These are phyloP conservation scores for Botryotinia globosa DNA, from an alignment of 2,329 filamentous ascomycete species.

Conservation along the genomic window DNA sequence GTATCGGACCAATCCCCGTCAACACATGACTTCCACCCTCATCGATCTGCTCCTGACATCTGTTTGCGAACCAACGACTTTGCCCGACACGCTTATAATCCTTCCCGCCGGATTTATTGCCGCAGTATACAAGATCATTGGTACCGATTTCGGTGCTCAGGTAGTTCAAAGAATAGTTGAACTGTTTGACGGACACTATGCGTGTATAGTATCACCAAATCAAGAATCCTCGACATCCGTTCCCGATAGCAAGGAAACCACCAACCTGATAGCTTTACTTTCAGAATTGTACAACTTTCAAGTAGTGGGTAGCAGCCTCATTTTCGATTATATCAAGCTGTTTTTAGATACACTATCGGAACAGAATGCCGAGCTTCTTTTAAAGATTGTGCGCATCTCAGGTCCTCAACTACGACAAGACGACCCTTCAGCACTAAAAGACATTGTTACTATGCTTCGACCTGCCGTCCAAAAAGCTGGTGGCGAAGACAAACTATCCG, in stretches of 20 bases:
- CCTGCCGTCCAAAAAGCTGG: conserved; percentile 66
- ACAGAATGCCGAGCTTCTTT: conserved; percentile 80
- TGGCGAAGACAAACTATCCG: conserved; percentile 70
- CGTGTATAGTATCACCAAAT: conserved; percentile 36
- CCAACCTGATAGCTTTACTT: conserved; percentile 79
- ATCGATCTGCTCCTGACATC: conserved; percentile 76
- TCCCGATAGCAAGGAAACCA: conserved; percentile 55
- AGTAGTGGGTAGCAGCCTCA: conserved; percentile 73
- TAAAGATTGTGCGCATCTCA: conserved; percentile 78
- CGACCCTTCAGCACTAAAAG: conserved; percentile 82
- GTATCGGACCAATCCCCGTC: conserved; percentile 81
- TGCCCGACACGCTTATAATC: conserved; percentile 87
- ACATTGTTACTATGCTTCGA: conserved; percentile 79
- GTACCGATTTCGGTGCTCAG: conserved; percentile 85
- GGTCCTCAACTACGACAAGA: conserved; percentile 84
- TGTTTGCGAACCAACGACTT: conserved; percentile 71
- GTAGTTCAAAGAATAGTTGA: conserved; percentile 76
- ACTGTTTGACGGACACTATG: conserved; percentile 67
- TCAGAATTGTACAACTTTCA: conserved; percentile 91
- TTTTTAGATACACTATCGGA: conserved; percentile 76
- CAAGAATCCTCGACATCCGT: conserved; percentile 33
- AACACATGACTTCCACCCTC: conserved; percentile 79
- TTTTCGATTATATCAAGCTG: conserved; percentile 87
- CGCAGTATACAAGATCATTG: conserved; percentile 81
- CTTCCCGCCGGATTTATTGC: conserved; percentile 87